Base-by-base conservation (phyloP, 2,329 filamentous ascomycete species). In the Diaporthe vaccinii region DNA sequence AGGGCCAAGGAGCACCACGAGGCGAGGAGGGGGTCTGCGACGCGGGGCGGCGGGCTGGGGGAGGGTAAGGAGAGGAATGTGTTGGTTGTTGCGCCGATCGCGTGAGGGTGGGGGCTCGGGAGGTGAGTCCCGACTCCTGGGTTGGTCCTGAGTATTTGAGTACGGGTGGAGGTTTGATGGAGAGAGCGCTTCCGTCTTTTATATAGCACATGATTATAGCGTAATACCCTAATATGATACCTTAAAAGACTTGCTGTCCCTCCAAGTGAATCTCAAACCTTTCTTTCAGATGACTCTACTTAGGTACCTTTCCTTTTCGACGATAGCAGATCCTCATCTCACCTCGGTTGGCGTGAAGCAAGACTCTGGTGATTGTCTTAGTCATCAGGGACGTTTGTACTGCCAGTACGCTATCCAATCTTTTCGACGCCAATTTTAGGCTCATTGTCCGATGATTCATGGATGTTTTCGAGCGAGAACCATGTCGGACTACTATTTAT, bases 1-100 rank as follows among this genome's bases (percentile, higher is more conserved):
- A 75, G 36, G 73, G 75, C 75, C 17, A 76, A 75, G 69, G 75
- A 76, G 61, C 73, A 76, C 39, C 75, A 76, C 10, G 75, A 76
- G 31, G 69, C 65, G 10, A 65, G 55, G 57, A 74, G 46, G 53
- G 39, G n/a, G 22, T 28, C 75, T 25, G 49, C 31, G 6, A 22
- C 58, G 4, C 49, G 71, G 49, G 71, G 46, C 22, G 28, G 31
- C 14, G 36, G 20, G 46, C 20, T 36, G 14, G 44, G 44, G 44
- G 44, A 72, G 20, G 57, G 70, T n/a, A 72, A 49, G 57, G 57
- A 61, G 9, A 49, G 34, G 31, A 44, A 28, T 39, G 58, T 72
- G 34, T 1, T 72, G n/a, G 70, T 72, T 36, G 49, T 62, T 34
- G 70, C 70, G 57, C 70, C 70, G 3, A 72, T 72, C 10, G 44